Base-by-base conservation (phyloP, 176 grass and related monocot species). In the Oryza punctata region DNA sequence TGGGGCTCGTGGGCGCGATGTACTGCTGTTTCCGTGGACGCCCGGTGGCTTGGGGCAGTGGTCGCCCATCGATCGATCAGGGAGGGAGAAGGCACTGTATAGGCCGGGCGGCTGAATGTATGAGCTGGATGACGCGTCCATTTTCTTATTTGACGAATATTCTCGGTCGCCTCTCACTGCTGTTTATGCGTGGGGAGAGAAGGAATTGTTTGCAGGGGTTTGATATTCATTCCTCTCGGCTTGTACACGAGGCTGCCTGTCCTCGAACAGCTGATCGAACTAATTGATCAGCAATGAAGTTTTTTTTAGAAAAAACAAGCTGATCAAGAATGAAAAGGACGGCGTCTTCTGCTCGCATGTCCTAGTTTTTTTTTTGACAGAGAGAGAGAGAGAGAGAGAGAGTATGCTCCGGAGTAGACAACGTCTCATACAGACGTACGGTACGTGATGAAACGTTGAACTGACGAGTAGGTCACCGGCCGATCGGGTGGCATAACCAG, bases 71-170 rank as follows among this genome's bases (percentile, higher is more conserved):
- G 38, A 66, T 24, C 1, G 33, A 35, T 35, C 33, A 35, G 33
- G 33, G 33, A 12, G 24, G 12, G 63, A 29, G 25, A 15, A 12
- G 32, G 46, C 57, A 61, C 13, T 8, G 57, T n/a, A 61, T 61
- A 24, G 37, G 40, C 4, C 77, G 12, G 65, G 29, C 10, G 33
- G 65, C 29, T 41, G 46, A 14, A 21, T 82, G 57, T 8, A 59
- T 59, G 80, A 32, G 38, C 80, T 82, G 80, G 69, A 82, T 43
- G 33, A 49, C 57, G 81, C 70, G 40, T 65, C 21, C 25, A 12
- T 73, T 73, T 47, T 49, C 40, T 73, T 40, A 15, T 45, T 2
- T 33, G 23, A 73, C 3, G 57, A 82, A 73, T 82, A 65, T 82
- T 73, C 69, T 65, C 69, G 32, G 25, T 65, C 69, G 23, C 30